phyloP scores from a whole-genome alignment of 2,329 filamentous ascomycete species.

The Fusarium multiceps region DNA sequence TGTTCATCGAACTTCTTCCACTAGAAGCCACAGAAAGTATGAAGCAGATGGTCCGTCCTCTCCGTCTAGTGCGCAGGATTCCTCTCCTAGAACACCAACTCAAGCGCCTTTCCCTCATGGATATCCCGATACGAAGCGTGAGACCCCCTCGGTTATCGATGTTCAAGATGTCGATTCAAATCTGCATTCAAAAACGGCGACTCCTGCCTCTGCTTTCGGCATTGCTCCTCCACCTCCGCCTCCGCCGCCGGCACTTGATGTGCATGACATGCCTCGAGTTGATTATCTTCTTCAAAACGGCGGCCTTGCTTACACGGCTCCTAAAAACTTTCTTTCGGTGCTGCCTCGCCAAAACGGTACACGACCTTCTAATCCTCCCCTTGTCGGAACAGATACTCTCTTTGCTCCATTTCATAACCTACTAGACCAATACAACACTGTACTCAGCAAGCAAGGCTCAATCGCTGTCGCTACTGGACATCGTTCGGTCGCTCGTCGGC shows the following conservation, averaged over 20 bases:
- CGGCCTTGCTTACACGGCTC: slow-evolving; percentile 76
- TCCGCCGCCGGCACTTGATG: slow-evolving; percentile 79
- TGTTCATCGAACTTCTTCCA: slow-evolving; percentile 54
- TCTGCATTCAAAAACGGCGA: slow-evolving; percentile 54
- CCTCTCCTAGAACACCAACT: slow-evolving; percentile 71
- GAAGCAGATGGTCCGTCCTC: slow-evolving; percentile 57
- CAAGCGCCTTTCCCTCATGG: slow-evolving; percentile 63
- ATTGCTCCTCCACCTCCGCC: slow-evolving; percentile 64
- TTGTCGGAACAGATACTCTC: slow-evolving; percentile 75
- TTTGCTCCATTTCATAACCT: slow-evolving; percentile 87
- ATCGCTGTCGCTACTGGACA: slow-evolving; percentile 96
- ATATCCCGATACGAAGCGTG: slow-evolving; percentile 55
- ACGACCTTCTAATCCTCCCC: slow-evolving; percentile 71
- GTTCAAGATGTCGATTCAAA: slow-evolving; percentile 51
- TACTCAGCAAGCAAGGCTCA: slow-evolving; percentile 86
- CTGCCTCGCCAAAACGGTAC: slow-evolving; percentile 67
- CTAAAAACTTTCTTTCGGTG: slow-evolving; percentile 77
- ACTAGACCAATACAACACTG: slow-evolving; percentile 85
- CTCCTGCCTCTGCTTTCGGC: slow-evolving; percentile 50
- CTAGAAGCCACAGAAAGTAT: slow-evolving; percentile 51
- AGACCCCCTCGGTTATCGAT: slow-evolving; percentile 51
- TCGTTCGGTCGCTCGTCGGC: slow-evolving; percentile 87
- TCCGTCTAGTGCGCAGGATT: slow-evolving; percentile 62
- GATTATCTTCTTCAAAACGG: slow-evolving; percentile 94
- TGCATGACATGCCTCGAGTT: slow-evolving; percentile 80